A percentile compares a stretch with the other conserved stretches of the same genome.
phyloP scores from a whole-genome alignment of 352 stramenopile genomes.

The Pythium sp. region DNA sequence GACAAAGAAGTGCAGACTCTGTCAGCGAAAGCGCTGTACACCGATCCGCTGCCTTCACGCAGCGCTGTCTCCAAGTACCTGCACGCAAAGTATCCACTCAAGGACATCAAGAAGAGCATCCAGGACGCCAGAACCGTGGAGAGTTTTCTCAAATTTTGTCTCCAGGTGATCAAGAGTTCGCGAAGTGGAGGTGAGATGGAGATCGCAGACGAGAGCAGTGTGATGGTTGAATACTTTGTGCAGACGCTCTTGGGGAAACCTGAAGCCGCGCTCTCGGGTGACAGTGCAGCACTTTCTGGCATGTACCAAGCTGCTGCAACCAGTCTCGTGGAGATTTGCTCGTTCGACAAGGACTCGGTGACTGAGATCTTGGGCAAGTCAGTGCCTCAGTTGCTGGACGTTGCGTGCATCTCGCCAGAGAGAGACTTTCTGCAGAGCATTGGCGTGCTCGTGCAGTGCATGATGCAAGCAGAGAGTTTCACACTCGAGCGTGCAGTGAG shows the following conservation, averaged over 20 bases:
- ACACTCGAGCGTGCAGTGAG: conserved; percentile 20
- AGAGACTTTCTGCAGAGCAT: conserved; percentile 39
- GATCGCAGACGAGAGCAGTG: conserved; percentile 22
- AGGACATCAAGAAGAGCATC: conserved; percentile 44
- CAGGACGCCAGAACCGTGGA: conserved; percentile 30
- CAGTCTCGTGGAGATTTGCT: conserved; percentile 33
- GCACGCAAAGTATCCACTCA: conserved; percentile 21
- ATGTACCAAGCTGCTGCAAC: conserved; percentile 38
- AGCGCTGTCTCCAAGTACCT: conserved; percentile 28
- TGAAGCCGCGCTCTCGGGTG: background rate
- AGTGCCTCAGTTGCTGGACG: conserved; percentile 23
- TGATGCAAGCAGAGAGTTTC: conserved; percentile 22
- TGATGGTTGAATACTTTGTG: conserved; percentile 49
- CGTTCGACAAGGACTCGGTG: conserved; percentile 28
- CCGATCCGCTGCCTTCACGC: conserved; percentile 37
- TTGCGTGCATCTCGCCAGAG: conserved; percentile 25
- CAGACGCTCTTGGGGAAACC: conserved; percentile 34
- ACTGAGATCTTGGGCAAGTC: conserved; percentile 22
- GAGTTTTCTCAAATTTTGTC: conserved; percentile 55
- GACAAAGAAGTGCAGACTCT: conserved; percentile 45
- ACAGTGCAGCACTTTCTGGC: background rate
- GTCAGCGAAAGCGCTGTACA: conserved; percentile 40
- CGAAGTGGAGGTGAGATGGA: conserved; percentile 16
- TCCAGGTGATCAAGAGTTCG: conserved; percentile 36
- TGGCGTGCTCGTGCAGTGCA: conserved; percentile 26